These are phyloP conservation scores for Solanum acaule DNA, from an alignment of 257 asterid genomes.

Conservation along the genomic window DNA sequence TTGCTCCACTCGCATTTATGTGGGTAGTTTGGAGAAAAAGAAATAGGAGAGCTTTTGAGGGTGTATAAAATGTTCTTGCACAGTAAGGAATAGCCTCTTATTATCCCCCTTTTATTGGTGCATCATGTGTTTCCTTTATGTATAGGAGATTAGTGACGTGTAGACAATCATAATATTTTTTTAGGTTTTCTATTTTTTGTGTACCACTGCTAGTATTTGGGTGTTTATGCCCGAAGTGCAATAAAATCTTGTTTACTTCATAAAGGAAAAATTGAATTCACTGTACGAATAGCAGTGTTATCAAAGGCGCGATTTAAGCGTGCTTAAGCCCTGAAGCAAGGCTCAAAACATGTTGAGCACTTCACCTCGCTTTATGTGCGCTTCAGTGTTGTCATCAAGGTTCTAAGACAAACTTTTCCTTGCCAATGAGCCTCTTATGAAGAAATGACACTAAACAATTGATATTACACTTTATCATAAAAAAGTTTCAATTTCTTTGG, in stretches of 20 bases:
- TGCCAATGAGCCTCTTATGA: too few species aligned
- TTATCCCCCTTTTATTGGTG: not conserved
- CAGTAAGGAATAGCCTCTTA: not conserved
- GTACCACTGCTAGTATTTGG: not conserved
- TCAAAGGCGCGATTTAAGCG: too few species aligned
- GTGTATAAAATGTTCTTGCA: not conserved
- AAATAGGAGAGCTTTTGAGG: not conserved
- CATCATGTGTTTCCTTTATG: not conserved
- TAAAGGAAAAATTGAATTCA: not conserved
- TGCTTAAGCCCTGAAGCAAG: too few species aligned
- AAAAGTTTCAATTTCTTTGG: too few species aligned
- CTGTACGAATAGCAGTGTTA: not conserved
- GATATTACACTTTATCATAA: too few species aligned
- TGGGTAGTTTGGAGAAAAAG: not conserved
- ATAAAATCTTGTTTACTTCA: not conserved
- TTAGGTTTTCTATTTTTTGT: not conserved
- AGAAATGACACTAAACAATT: too few species aligned
- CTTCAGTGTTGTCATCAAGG: too few species aligned
- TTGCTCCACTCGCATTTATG: not conserved
- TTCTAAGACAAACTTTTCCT: too few species aligned
- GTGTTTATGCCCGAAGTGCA: not conserved
- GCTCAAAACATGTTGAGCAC: too few species aligned
- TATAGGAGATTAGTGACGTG: not conserved
- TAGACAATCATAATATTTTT: not conserved
- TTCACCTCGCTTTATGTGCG: too few species aligned